Evolutionary conservation across 2,329 filamentous ascomycete species (phyloP).

Genomic region (Nigrograna mackinnonii): DNA sequence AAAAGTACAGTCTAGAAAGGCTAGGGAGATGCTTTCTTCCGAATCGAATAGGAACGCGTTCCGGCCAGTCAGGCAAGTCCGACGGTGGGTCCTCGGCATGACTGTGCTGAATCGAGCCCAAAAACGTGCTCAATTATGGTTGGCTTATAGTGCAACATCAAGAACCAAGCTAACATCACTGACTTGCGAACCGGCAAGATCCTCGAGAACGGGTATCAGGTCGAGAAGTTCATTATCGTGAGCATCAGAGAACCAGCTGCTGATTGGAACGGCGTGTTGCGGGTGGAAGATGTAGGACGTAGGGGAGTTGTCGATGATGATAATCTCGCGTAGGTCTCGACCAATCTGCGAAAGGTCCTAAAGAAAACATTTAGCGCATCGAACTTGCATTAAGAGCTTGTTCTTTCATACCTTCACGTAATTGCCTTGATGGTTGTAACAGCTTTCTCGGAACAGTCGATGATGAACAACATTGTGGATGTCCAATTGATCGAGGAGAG

Average conservation of each 20-base stretch:
- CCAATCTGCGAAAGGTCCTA: conserved; percentile 94
- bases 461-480: conserved; percentile 98
- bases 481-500: conserved; percentile 91
- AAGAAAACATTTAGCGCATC: conserved; percentile 8
- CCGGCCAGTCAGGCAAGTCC: conserved; percentile 3
- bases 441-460: conserved; percentile 94
- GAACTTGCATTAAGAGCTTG: conserved; percentile 3
- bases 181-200: conserved; percentile 85
- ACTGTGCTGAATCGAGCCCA: neutral
- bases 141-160: conserved; percentile 72
- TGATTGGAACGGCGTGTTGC: conserved; percentile 97
- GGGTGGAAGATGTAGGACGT: conserved; percentile 99
- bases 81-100: neutral
- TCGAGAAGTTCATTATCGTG: conserved; percentile 99
- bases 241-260: conserved; percentile 99
- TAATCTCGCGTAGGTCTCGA: conserved; percentile 92
- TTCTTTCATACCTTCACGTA: conserved; percentile 75
- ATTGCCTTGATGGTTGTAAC: conserved; percentile 99
- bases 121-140: too few relatives aligned
- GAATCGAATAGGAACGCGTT: conserved; percentile 18
- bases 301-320: conserved; percentile 99
- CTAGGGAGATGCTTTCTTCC: conserved; percentile 10
- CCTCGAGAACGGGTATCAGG: conserved; percentile 96
- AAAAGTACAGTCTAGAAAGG: conserved; percentile 36
- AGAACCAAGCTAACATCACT: conserved; percentile 96